phyloP scores from a whole-genome alignment of 805 yeast species.

The Schwanniomyces pseudopolymorphus region DNA sequence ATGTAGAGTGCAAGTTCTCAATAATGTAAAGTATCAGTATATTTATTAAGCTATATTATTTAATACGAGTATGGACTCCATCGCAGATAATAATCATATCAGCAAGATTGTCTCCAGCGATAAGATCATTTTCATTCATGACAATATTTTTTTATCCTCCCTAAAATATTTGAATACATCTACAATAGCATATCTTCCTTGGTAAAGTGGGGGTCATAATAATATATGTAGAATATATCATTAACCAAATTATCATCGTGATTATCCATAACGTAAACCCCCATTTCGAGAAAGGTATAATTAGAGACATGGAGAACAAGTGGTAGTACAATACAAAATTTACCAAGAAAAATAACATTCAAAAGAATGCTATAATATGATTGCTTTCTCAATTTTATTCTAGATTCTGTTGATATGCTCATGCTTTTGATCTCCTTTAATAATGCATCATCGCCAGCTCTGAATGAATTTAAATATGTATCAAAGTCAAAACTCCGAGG shows the following conservation, averaged over 20 bases:
- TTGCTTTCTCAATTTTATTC: neutral
- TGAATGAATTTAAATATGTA: neutral
- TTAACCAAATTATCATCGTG: constrained; percentile 37
- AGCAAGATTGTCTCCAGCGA: neutral
- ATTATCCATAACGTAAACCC: constrained; percentile 37
- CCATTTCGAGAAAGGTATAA: constrained; percentile 30
- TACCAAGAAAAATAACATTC: neutral
- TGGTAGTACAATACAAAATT: neutral
- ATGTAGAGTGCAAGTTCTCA: too few species aligned
- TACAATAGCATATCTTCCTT: constrained; percentile 14
- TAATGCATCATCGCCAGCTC: constrained; percentile 3
- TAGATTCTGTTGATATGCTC: neutral
- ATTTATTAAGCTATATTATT: too few species aligned
- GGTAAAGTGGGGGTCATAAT: constrained; percentile 34
- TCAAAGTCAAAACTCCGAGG: constrained; percentile 41
- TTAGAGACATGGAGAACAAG: constrained; percentile 24
- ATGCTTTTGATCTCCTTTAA: neutral
- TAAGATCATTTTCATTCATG: neutral
- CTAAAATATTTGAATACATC: neutral
- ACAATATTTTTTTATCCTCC: neutral
- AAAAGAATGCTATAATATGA: neutral
- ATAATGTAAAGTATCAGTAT: too few species aligned
- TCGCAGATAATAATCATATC: too few species aligned
- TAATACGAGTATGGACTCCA: too few species aligned
- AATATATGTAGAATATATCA: constrained; percentile 33